These are phyloP conservation scores for Calonectria pteridis DNA, from an alignment of 2,329 filamentous ascomycete genomes.

Conservation along the genomic window DNA sequence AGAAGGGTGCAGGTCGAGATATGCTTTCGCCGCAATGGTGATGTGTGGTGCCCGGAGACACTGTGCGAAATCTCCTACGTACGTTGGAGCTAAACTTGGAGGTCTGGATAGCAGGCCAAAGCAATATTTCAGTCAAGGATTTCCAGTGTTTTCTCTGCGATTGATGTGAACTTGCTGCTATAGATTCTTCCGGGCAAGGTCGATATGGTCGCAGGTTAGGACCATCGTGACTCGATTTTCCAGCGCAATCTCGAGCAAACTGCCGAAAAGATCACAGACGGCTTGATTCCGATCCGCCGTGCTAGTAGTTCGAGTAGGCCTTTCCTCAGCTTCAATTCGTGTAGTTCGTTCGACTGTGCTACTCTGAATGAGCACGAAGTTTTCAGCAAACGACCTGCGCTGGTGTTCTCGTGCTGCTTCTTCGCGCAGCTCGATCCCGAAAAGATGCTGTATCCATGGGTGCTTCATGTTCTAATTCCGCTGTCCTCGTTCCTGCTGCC, in stretches of 20 bases:
- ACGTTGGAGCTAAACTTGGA: background rate
- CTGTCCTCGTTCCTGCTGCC: background rate
- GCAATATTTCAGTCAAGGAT: background rate
- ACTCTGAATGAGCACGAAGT: background rate
- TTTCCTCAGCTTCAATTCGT: too few species aligned
- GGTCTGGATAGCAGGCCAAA: background rate
- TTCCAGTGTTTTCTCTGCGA: background rate
- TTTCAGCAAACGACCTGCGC: background rate
- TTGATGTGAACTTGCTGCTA: background rate
- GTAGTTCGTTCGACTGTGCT: too few species aligned
- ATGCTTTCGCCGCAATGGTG: background rate
- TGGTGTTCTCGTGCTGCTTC: background rate
- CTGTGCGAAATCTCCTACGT: background rate
- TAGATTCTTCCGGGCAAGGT: background rate
- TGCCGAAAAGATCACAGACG: too few species aligned
- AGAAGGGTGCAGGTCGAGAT: background rate
- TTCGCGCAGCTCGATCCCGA: background rate
- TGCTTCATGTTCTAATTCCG: background rate
- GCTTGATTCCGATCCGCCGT: too few species aligned
- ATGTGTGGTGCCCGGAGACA: background rate
- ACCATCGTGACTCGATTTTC: too few species aligned
- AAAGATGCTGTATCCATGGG: background rate
- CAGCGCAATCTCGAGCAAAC: too few species aligned
- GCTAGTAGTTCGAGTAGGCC: too few species aligned
- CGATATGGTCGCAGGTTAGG: background rate